Conservation (phyloP, 352 stramenopile genomes). For the Globisporangium middletonii region DNA sequence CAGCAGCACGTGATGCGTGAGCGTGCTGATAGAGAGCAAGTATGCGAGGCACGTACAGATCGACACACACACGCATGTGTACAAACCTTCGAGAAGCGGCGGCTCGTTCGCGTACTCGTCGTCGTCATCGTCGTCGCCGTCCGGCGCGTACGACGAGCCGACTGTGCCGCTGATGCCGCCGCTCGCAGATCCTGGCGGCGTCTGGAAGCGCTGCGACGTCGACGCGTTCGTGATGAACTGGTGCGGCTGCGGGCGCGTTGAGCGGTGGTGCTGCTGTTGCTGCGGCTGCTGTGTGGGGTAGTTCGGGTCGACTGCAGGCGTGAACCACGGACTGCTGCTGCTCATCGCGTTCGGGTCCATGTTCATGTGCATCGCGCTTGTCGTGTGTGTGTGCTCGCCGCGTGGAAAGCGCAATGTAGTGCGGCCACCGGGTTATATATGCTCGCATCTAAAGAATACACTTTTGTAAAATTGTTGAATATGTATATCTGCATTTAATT, state of each 20-base stretch:
- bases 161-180: conserved; percentile 15
- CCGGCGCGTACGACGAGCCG: conserved; percentile 9
- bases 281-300: conserved; percentile 31
- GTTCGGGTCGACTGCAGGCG: conserved; percentile 27
- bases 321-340: conserved; percentile 54
- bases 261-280: background rate
- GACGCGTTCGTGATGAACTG: background rate
- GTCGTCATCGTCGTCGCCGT: conserved; percentile 70
- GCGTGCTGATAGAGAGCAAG: too few species aligned
- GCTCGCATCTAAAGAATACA: too few species aligned
- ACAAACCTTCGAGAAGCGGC: conserved; percentile 89
- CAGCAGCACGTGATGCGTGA: too few species aligned
- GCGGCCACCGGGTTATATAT: too few species aligned
- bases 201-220: conserved; percentile 12
- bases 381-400: too few species aligned
- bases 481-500: too few species aligned
- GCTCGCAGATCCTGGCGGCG: conserved; percentile 14
- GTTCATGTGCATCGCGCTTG: conserved; percentile 62
- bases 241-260: background rate
- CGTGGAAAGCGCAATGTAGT: too few species aligned
- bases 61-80: conserved; percentile 9
- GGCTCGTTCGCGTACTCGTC: conserved; percentile 95
- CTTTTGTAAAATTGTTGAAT: too few species aligned
- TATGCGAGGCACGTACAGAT: background rate
- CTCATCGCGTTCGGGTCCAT: conserved; percentile 62